A percentile compares a stretch with the other conserved stretches of the same genome.
These are phyloP conservation scores for Neocatenulostroma microsporum DNA, from an alignment of 2,329 filamentous ascomycete genomes.

Conservation along the genomic window DNA sequence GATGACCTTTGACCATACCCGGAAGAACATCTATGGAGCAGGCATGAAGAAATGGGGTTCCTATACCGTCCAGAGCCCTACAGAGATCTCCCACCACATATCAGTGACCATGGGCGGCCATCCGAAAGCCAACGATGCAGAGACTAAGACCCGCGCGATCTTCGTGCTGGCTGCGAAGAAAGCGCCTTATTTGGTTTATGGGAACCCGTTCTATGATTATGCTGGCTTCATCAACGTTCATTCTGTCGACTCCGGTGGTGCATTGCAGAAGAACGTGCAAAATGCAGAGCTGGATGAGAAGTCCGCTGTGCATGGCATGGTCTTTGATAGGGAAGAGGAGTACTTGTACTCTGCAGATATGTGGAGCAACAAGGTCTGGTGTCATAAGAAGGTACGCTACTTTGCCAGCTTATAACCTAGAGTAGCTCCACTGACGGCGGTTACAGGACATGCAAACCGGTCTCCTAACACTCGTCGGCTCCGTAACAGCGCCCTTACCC, in stretches of 20 bases:
- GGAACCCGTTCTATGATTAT: slow-evolving; percentile 83
- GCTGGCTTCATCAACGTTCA: slow-evolving; percentile 77
- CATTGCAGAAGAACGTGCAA: slow-evolving; percentile 58
- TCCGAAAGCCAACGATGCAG: slow-evolving; percentile 57
- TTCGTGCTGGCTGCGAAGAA: slow-evolving; percentile 74
- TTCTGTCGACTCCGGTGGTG: slow-evolving; percentile 49
- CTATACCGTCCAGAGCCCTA: slow-evolving; percentile 66
- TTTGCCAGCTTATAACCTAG: too few relatives aligned
- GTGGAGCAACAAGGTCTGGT: slow-evolving; percentile 74
- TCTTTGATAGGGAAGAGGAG: slow-evolving; percentile 64
- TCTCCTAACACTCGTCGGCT: slow-evolving; percentile 60
- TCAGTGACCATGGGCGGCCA: slow-evolving; percentile 71
- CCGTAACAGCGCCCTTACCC: slow-evolving; percentile 60
- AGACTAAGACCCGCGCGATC: slow-evolving; percentile 80
- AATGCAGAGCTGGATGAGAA: slow-evolving; percentile 64
- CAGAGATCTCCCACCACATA: slow-evolving; percentile 64
- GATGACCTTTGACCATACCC: slow-evolving; percentile 82
- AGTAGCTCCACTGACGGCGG: slow-evolving; percentile 4
- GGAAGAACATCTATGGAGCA: slow-evolving; percentile 79
- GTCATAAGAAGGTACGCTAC: slow-evolving; percentile 67
- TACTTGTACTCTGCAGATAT: slow-evolving; percentile 76
- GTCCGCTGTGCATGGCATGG: slow-evolving; percentile 74
- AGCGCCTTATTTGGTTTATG: slow-evolving; percentile 74
- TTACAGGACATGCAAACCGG: slow-evolving; percentile 48
- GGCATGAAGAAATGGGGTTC: slow-evolving; percentile 93